Evolutionary conservation across 129 eudicot genomes (phyloP).

Genomic region (Helichrysum umbraculigerum): DNA sequence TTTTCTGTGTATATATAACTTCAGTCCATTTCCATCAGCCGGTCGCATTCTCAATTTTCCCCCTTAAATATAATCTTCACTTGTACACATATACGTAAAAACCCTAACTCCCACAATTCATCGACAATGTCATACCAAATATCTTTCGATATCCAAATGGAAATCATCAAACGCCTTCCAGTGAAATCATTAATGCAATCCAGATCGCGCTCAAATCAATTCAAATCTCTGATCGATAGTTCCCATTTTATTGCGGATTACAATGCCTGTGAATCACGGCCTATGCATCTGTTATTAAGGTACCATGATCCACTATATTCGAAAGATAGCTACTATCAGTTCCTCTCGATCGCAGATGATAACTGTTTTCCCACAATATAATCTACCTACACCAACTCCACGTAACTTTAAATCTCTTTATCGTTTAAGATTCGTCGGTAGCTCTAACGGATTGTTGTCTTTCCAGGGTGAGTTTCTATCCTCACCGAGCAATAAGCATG

Average conservation of each 20-base stretch:
- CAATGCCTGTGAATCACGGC: not conserved
- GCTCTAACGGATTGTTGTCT: not conserved
- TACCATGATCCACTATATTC: not conserved
- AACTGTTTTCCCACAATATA: not conserved
- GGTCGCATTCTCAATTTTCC: no score
- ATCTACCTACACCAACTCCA: not conserved
- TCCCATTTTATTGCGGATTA: no score
- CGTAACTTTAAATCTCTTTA: no score
- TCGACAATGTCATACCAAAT: not conserved
- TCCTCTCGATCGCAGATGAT: not conserved
- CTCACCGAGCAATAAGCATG: no score
- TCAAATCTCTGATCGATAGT: not conserved
- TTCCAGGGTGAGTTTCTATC: not conserved
- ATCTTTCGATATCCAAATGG: not conserved
- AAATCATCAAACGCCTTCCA: not conserved
- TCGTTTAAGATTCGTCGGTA: not conserved
- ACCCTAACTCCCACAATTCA: no score
- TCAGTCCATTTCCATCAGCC: no score
- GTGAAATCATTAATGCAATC: not conserved
- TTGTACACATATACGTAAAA: no score
- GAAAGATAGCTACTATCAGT: not conserved
- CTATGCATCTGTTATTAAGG: not conserved
- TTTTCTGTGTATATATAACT: no score
- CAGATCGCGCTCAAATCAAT: not conserved
- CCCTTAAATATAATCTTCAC: no score